These are phyloP conservation scores for Sesbania bispinosa DNA, from an alignment of 306 rosid genomes.

Conservation along the genomic window DNA sequence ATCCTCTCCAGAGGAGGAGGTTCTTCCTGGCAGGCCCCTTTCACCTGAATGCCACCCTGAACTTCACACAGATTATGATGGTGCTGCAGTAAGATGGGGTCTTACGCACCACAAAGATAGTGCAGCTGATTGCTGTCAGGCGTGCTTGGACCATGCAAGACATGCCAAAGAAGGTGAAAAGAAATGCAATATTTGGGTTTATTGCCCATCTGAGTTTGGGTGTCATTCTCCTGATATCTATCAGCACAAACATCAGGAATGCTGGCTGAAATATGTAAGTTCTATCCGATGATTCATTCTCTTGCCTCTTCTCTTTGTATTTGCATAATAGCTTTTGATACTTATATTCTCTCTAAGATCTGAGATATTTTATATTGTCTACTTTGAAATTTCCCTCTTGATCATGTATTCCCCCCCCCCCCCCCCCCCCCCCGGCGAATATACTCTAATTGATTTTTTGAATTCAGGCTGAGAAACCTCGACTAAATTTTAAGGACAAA, in stretches of 20 bases:
- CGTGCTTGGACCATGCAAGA: conserved; percentile 85
- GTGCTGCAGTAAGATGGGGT: conserved; percentile 94
- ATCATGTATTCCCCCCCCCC: neutral
- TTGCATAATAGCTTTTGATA: neutral
- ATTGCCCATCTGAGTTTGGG: conserved; percentile 83
- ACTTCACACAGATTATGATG: conserved; percentile 86
- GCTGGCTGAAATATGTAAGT: conserved; percentile 96
- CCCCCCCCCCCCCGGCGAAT: neutral
- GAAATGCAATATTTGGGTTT: conserved; percentile 95
- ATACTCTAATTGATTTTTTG: conserved; percentile 13
- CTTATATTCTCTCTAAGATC: neutral
- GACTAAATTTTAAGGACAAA: conserved; percentile 63
- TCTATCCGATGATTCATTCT: neutral
- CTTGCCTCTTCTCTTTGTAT: neutral
- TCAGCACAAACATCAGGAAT: conserved; percentile 74
- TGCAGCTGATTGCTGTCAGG: conserved; percentile 96
- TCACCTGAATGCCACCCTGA: conserved; percentile 66
- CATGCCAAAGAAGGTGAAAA: conserved; percentile 60
- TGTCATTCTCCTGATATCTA: conserved; percentile 92
- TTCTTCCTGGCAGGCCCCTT: conserved; percentile 80
- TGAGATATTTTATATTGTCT: too few species aligned
- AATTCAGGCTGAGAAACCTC: conserved; percentile 74
- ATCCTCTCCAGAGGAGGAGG: conserved; percentile 54
- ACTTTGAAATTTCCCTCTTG: neutral
- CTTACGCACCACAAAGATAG: conserved; percentile 90